Evolutionary conservation across 2,329 filamentous ascomycete species (phyloP), one percentile per base, ranked within the genome.

Genomic region (Sporothrix globosa): DNA sequence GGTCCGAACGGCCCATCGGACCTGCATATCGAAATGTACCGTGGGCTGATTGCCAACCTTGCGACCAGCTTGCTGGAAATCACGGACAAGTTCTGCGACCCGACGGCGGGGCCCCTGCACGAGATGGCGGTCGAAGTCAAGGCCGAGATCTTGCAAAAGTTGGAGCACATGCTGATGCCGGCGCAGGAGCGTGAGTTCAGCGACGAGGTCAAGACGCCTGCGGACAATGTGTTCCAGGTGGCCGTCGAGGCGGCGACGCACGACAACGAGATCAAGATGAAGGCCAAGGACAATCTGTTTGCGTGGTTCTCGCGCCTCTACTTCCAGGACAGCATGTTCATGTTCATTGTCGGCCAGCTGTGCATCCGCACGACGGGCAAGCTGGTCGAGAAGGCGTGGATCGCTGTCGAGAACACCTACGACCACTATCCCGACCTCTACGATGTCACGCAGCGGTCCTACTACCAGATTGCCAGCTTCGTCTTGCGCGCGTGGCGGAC

Each of bases 181-280:
- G 79, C 84, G 72, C 79, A 78, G 50, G 80, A 84, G 24, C 82
- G 83, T 56, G 80, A 86, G 74, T 84, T 81, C 78, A 82, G 82
- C 10, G 82, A 80, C 1, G 85, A 88, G 73, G 81, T 86, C 10
- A 80, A 81, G 46, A 81, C 80, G 24, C 77, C 81, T 24, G 82
- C 83, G 60, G 86, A 88, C 75, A 85, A 86, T 69, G 77, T 87
- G 9, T 88, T 88, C 80, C 85, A 84, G 74, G 79, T 88, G 17
- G 81, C 86, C 1, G 74, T 88, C 27, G 80, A 82, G 54, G 79
- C 82, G 39, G 80, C 82, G 21, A 84, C 87, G 74, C 81, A 85
- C 72, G 82, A 82, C 69, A 76, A 83, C 11, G 78, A 78, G 10
- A 78, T 83, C 14, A 85, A 85, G 73, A 76, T 80, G 34, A 75